A percentile compares a stretch with the other conserved stretches of the same genome.
Evolutionary conservation across 2,329 filamentous ascomycete genomes (phyloP).

Genomic region (Pezicula radicicola): DNA sequence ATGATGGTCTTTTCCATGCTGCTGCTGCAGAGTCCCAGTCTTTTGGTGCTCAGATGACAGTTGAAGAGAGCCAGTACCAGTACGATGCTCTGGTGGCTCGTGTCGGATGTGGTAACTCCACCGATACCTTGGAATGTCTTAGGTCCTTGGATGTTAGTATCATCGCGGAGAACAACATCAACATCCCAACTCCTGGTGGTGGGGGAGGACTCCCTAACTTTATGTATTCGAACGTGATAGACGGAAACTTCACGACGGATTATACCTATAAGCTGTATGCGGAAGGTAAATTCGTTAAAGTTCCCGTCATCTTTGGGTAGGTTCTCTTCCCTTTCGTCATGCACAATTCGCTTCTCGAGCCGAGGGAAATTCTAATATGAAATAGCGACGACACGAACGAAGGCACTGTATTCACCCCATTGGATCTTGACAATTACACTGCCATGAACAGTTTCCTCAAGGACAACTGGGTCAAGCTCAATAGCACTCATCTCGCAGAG

Average conservation of each 20-base stretch:
- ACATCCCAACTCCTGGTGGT: constrained; percentile 33
- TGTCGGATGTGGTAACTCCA: constrained; percentile 35
- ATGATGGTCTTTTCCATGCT: constrained; percentile 48
- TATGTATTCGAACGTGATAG: constrained; percentile 53
- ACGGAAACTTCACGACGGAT: constrained; percentile 48
- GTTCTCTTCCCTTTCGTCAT: not conserved
- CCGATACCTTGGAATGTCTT: constrained; percentile 42
- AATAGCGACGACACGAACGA: constrained; percentile 57
- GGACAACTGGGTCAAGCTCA: constrained; percentile 55
- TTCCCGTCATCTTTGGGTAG: constrained; percentile 48
- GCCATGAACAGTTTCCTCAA: constrained; percentile 54
- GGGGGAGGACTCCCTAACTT: constrained; percentile 38
- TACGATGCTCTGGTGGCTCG: constrained; percentile 45
- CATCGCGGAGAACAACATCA: constrained; percentile 40
- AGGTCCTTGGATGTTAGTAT: constrained; percentile 37
- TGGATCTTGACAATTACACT: constrained; percentile 39
- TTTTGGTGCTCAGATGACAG: constrained; percentile 44
- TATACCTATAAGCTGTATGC: constrained; percentile 46
- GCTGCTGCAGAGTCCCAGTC: constrained; percentile 49
- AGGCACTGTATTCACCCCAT: constrained; percentile 59
- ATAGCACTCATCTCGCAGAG: constrained; percentile 41
- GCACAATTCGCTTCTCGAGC: not conserved
- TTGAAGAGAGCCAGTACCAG: constrained; percentile 47
- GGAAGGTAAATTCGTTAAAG: constrained; percentile 47
- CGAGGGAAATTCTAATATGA: not conserved